A percentile compares a stretch with the other conserved stretches of the same genome.
phyloP scores from a whole-genome alignment of 495 filamentous ascomycete genomes.

The Penicillium chermesinum region DNA sequence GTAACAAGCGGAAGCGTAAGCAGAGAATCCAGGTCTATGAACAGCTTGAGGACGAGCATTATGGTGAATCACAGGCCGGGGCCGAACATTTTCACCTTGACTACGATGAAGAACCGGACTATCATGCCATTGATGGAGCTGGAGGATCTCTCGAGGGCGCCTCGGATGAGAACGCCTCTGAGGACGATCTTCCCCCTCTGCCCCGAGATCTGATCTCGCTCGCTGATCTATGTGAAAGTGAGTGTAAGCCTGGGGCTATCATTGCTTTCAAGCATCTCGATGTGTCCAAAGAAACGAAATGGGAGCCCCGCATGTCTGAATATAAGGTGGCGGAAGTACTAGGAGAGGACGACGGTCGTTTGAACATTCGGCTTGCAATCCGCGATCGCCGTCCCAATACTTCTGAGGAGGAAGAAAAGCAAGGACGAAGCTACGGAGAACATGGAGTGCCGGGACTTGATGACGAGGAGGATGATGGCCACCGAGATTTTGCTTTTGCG shows the following conservation, averaged over 20 bases:
- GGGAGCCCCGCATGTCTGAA: constrained; percentile 67
- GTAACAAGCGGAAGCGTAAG: constrained; percentile 53
- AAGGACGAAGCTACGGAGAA: constrained; percentile 57
- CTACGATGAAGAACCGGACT: constrained; percentile 46
- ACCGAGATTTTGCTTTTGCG: constrained; percentile 45
- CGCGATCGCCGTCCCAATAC: constrained; percentile 58
- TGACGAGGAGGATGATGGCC: constrained; percentile 51
- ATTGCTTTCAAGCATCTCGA: constrained; percentile 76
- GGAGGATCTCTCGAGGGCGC: constrained; percentile 1
- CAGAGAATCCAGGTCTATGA: constrained; percentile 45
- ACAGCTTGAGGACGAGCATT: constrained; percentile 12
- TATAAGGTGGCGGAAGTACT: constrained; percentile 63
- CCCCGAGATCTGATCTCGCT: constrained; percentile 58
- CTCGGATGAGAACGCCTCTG: constrained; percentile 19
- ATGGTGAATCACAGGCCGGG: constrained; percentile 24
- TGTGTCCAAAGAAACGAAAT: constrained; percentile 68
- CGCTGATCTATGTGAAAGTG: constrained; percentile 45
- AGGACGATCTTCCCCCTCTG: constrained; percentile 59
- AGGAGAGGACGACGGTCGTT: constrained; percentile 41
- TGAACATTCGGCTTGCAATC: constrained; percentile 62
- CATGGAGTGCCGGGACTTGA: constrained; percentile 63
- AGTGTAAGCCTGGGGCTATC: constrained; percentile 57
- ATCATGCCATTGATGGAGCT: constrained; percentile 5
- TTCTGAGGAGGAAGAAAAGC: constrained; percentile 41
- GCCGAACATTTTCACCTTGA: constrained; percentile 36